A percentile compares a stretch with the other conserved stretches of the same genome.
These are phyloP conservation scores for Phytophthora hybrid DNA, from an alignment of 352 stramenopile genomes.

Conservation along the genomic window DNA sequence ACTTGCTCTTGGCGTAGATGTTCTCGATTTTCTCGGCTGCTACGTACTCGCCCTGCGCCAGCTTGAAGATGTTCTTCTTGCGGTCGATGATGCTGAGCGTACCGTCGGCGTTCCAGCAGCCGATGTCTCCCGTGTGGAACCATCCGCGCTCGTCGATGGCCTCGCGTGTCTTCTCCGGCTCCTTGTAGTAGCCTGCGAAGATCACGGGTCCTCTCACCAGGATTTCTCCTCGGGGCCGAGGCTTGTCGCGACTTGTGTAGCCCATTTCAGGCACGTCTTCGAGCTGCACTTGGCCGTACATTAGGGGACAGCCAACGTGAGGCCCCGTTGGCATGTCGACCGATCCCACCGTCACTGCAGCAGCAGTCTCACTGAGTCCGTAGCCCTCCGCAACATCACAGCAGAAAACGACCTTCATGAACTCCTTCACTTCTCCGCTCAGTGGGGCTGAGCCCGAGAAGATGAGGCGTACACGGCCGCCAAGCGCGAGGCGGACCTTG, in stretches of 20 bases:
- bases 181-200: constrained; percentile 94
- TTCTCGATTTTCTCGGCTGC: constrained; percentile 97
- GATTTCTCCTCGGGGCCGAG: constrained; percentile 59
- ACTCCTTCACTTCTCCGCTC: constrained; percentile 91
- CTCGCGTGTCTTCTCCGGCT: constrained; percentile 89
- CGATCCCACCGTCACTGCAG: constrained; percentile 68
- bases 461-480: constrained; percentile 89
- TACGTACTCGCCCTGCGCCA: constrained; percentile 94
- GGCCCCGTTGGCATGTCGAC: constrained; percentile 60
- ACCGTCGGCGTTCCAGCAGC: constrained; percentile 91
- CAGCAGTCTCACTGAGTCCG: constrained; percentile 93
- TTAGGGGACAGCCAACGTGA: constrained; percentile 91
- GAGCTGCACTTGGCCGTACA: constrained; percentile 90
- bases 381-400: constrained; percentile 93
- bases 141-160: constrained; percentile 92
- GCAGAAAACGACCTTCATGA: constrained; percentile 93
- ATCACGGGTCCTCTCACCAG: constrained; percentile 75
- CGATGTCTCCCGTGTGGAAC: constrained; percentile 97
- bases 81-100: constrained; percentile 88
- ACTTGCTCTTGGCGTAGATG: constrained; percentile 87
- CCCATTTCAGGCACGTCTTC: constrained; percentile 96
- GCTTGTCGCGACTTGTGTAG: constrained; percentile 84
- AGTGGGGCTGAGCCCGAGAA: constrained; percentile 94
- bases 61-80: constrained; percentile 94
- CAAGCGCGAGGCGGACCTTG: constrained; percentile 90